These are phyloP conservation scores for Chiua virens DNA, from an alignment of 768 basidiomycete species.

Conservation along the genomic window DNA sequence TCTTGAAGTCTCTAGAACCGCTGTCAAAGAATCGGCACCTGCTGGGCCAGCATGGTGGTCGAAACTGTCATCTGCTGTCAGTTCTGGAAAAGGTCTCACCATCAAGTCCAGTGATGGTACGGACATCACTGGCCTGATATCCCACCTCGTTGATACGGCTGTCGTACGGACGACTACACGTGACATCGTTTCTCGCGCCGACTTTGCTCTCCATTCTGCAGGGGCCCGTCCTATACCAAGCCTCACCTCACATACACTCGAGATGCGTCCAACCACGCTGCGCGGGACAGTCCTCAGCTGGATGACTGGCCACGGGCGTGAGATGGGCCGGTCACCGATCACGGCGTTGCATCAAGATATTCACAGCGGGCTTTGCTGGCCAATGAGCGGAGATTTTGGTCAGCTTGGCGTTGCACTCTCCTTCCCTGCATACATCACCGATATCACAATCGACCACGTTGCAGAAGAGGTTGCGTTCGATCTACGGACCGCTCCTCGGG, in stretches of 20 bases:
- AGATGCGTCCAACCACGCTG: constrained; percentile 55
- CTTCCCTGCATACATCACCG: constrained; percentile 51
- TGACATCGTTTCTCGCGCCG: constrained; percentile 77
- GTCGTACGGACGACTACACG: constrained; percentile 64
- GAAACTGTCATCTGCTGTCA: constrained; percentile 52
- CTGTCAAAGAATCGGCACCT: constrained; percentile 37
- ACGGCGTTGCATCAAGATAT: constrained; percentile 85
- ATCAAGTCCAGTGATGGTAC: constrained; percentile 78
- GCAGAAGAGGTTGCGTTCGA: constrained; percentile 81
- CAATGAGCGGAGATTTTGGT: constrained; percentile 76
- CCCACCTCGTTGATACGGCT: constrained; percentile 73
- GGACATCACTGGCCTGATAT: constrained; percentile 69
- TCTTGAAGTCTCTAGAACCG: constrained; percentile 60
- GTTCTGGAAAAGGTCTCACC: constrained; percentile 47
- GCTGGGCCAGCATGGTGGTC: constrained; percentile 67
- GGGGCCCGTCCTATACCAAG: constrained; percentile 81
- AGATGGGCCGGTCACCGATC: constrained; percentile 79
- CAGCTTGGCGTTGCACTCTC: constrained; percentile 83
- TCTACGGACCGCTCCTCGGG: constrained; percentile 73
- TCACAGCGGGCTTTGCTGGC: constrained; percentile 90
- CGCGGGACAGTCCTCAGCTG: constrained; percentile 49
- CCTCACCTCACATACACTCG: constrained; percentile 79
- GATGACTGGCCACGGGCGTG: constrained; percentile 60
- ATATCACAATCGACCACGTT: constrained; percentile 87
- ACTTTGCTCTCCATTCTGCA: constrained; percentile 82